A percentile compares a stretch with the other conserved stretches of the same genome.
Conservation (phyloP, 257 asterid species). For the Fraxinus pennsylvanica region DNA sequence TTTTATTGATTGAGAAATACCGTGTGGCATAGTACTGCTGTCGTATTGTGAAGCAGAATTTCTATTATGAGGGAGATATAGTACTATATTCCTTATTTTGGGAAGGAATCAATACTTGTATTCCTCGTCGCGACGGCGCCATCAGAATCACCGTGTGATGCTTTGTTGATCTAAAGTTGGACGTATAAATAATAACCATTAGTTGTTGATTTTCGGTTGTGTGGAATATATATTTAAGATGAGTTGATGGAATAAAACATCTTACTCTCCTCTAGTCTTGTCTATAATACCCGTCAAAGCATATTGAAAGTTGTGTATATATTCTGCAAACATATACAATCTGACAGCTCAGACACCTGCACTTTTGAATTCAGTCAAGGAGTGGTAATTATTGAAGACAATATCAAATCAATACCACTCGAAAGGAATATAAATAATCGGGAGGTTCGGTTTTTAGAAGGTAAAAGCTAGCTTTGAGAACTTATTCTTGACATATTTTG, state of each 20-base stretch:
- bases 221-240: neutral
- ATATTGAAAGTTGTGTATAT: neutral
- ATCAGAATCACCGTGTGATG: neutral
- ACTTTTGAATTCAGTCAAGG: neutral
- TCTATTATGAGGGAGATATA: no score
- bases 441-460: neutral
- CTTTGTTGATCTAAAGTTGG: neutral
- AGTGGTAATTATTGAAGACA: neutral
- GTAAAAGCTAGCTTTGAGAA: neutral
- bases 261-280: neutral
- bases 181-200: neutral
- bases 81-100: no score
- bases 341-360: neutral
- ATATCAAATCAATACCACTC: neutral
- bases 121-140: neutral
- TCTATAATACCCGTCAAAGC: neutral
- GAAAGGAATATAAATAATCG: neutral
- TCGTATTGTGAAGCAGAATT: no score
- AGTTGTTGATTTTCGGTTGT: neutral
- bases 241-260: neutral
- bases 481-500: neutral
- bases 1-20: no score
- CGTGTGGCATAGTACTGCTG: no score
- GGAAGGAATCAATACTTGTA: neutral
- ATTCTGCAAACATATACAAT: neutral